Conservation (phyloP, 768 basidiomycete species). For the Amanita thiersii region DNA sequence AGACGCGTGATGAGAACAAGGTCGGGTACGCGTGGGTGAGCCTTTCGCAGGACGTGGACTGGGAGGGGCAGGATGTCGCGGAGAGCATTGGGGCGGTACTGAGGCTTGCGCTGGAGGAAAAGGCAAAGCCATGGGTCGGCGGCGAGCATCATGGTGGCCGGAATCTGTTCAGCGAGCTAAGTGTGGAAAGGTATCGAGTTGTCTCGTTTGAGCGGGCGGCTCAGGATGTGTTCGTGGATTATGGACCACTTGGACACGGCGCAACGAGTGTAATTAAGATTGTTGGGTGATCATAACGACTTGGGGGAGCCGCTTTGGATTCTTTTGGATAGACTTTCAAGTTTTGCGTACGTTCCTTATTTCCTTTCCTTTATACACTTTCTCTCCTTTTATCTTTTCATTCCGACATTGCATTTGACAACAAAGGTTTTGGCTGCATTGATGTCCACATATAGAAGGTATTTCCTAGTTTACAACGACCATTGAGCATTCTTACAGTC, state of each 20-base stretch:
- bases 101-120: conserved; percentile 30
- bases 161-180: conserved; percentile 5
- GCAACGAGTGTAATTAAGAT: conserved; percentile 37
- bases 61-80: conserved; percentile 71
- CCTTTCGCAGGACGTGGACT: conserved; percentile 72
- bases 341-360: neutral
- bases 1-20: conserved; percentile 21
- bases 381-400: conserved; percentile 5
- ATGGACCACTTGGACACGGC: conserved; percentile 29
- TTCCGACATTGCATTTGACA: neutral
- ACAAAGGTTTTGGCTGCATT: no score
- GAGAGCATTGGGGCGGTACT: conserved; percentile 36
- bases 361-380: conserved; percentile 6
- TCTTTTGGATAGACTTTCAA: neutral
- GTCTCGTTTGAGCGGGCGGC: conserved; percentile 45
- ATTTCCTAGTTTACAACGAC: no score
- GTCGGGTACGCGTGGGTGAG: conserved; percentile 83
- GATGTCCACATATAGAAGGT: no score
- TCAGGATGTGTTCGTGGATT: conserved; percentile 40
- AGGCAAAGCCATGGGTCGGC: conserved; percentile 37
- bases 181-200: conserved; percentile 20
- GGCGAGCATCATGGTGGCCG: conserved; percentile 18
- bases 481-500: no score
- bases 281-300: conserved; percentile 21
- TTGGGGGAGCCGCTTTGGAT: neutral